phyloP scores from a whole-genome alignment of 148 eudicot species.

The Silene latifolia region DNA sequence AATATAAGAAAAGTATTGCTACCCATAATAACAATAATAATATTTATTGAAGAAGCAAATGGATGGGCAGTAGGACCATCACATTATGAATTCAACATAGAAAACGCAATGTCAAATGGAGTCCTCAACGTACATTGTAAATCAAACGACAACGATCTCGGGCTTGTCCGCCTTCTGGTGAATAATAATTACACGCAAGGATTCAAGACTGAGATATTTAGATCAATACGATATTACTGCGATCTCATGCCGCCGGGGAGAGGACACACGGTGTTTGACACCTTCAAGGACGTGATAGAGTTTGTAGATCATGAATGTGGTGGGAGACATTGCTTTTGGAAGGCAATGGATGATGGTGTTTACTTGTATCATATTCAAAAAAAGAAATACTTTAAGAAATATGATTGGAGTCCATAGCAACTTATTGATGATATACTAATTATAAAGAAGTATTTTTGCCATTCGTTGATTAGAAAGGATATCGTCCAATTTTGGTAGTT shows the following conservation, averaged over 20 bases:
- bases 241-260: slow-evolving; percentile 14
- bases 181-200: slow-evolving; percentile 26
- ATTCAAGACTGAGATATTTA: slow-evolving; percentile 19
- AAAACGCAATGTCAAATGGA: slow-evolving; percentile 16
- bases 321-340: slow-evolving; percentile 34
- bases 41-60: neutral
- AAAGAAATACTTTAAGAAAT: slow-evolving; percentile 16
- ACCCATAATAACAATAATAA: neutral
- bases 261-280: slow-evolving; percentile 11
- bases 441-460: too few species aligned
- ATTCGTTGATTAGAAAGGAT: too few species aligned
- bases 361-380: slow-evolving; percentile 29
- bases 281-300: slow-evolving; percentile 26
- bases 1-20: neutral
- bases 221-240: slow-evolving; percentile 11
- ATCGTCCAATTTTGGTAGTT: too few species aligned
- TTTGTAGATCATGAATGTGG: slow-evolving; percentile 34
- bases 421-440: neutral
- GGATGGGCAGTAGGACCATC: slow-evolving; percentile 32
- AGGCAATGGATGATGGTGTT: slow-evolving; percentile 24
- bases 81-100: slow-evolving; percentile 24
- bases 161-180: slow-evolving; percentile 25
- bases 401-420: slow-evolving; percentile 13
- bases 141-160: slow-evolving; percentile 17
- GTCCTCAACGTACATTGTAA: slow-evolving; percentile 25